phyloP scores from a whole-genome alignment of 1,139 yeast species.

The Pichia sp. region DNA sequence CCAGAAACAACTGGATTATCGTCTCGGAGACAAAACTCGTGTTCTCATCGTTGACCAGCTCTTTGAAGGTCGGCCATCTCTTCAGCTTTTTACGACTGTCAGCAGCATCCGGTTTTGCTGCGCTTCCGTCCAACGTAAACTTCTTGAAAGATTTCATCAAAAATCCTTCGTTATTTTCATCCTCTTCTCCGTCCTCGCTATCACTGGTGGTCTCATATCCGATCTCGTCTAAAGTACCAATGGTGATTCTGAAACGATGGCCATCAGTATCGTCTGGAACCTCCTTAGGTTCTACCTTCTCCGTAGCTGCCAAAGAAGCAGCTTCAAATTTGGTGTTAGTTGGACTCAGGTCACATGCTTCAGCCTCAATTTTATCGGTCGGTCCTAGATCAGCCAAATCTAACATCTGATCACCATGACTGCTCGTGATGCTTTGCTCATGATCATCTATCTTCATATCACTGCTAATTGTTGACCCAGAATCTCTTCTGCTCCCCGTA shows the following conservation, averaged over 20 bases:
- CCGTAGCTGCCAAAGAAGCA: not conserved
- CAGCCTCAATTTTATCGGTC: slow-evolving; percentile 2
- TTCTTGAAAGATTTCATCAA: slow-evolving; percentile 10
- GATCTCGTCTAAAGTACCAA: slow-evolving; percentile 22
- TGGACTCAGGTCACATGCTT: slow-evolving; percentile 4
- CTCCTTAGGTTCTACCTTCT: not conserved
- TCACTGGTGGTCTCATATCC: slow-evolving; percentile 17
- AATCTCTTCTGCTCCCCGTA: slow-evolving; percentile 20
- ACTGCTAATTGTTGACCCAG: slow-evolving; percentile 15
- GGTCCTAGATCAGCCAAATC: slow-evolving; percentile 6
- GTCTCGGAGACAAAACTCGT: slow-evolving; percentile 42
- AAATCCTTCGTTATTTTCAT: not conserved
- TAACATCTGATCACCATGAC: not conserved
- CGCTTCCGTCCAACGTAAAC: slow-evolving; percentile 9
- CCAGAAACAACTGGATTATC: slow-evolving; percentile 55
- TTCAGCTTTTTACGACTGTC: not conserved
- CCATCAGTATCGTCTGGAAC: not conserved
- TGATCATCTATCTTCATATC: slow-evolving; percentile 7
- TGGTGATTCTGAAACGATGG: slow-evolving; percentile 14
- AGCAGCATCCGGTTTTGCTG: not conserved
- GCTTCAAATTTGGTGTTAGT: slow-evolving; percentile 4
- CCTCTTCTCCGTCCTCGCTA: slow-evolving; percentile 11
- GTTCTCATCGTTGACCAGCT: slow-evolving; percentile 21
- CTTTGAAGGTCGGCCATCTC: slow-evolving; percentile 31
- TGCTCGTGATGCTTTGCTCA: not conserved